Percentiles rank a stretch among this genome's conserved stretches.
Evolutionary conservation across 148 eudicot species (phyloP).

Genomic region (Nepenthes mirabilis): DNA sequence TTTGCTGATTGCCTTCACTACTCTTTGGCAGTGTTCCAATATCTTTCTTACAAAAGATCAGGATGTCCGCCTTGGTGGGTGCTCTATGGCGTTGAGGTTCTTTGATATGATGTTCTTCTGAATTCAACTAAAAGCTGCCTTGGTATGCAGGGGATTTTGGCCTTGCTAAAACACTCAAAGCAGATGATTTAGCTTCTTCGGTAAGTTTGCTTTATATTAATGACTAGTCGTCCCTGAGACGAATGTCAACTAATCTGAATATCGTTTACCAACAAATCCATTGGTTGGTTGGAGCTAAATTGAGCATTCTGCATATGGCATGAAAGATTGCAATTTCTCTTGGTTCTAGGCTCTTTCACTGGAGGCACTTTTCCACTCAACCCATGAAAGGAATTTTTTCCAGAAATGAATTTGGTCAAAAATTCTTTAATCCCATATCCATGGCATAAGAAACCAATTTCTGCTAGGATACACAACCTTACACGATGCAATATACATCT

Average conservation of each 20-base stretch:
- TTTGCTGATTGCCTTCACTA: conserved; percentile 12
- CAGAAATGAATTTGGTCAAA: too few relatives aligned
- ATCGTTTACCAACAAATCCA: neutral
- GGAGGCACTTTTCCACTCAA: too few relatives aligned
- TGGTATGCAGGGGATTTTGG: conserved; percentile 83
- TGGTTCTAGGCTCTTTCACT: too few relatives aligned
- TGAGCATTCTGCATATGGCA: too few relatives aligned
- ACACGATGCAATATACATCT: too few relatives aligned
- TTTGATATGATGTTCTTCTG: neutral
- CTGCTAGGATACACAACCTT: too few relatives aligned
- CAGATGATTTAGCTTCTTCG: conserved; percentile 97
- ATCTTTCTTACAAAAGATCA: conserved; percentile 95
- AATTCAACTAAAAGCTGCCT: neutral
- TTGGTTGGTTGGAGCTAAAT: neutral
- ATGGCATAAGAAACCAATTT: too few relatives aligned
- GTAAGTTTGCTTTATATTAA: conserved; percentile 23
- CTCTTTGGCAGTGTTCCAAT: conserved; percentile 77
- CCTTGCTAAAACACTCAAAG: conserved; percentile 93
- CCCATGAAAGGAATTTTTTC: too few relatives aligned
- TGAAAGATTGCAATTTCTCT: too few relatives aligned
- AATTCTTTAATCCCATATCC: too few relatives aligned
- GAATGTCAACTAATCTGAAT: neutral
- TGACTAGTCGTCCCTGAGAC: neutral
- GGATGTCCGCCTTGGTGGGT: conserved; percentile 86
- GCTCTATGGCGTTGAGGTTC: neutral